Evolutionary conservation across 208 protist species (phyloP).

Genomic region (Leishmania gerbilli): DNA sequence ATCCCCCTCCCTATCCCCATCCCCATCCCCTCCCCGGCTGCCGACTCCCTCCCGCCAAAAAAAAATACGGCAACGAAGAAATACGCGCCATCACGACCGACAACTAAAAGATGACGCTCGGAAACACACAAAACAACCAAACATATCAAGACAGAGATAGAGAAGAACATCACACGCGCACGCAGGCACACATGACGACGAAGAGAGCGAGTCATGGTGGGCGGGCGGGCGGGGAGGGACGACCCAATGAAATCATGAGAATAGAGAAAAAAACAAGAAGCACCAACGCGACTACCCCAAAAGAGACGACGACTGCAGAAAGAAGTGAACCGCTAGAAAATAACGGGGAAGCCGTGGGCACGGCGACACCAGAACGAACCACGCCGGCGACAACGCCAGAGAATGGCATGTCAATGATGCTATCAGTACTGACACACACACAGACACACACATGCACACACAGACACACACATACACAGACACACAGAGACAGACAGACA

Average conservation of each 20-base stretch:
- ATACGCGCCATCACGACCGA: neutral
- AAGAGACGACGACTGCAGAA: neutral
- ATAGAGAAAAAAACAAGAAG: neutral
- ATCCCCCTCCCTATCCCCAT: too few species aligned
- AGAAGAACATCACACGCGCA: neutral
- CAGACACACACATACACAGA: neutral
- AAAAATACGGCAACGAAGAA: neutral
- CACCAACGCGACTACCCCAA: neutral
- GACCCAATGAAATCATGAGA: neutral
- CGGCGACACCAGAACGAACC: neutral
- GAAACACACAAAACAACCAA: neutral
- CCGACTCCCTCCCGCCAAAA: too few species aligned
- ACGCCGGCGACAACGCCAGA: neutral
- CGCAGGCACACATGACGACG: neutral
- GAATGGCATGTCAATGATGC: neutral
- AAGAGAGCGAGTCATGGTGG: neutral
- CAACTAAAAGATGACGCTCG: neutral
- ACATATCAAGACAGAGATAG: neutral
- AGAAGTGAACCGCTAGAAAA: neutral
- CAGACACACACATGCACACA: neutral
- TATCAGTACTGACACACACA: conserved; percentile 1
- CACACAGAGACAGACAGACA: neutral
- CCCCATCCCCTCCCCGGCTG: too few species aligned
- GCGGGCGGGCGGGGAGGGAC: neutral
- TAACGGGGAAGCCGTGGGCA: neutral